These are phyloP conservation scores for Polychytrium aggregatum DNA, from an alignment of 192 early-diverging fungal genomes.

Conservation along the genomic window DNA sequence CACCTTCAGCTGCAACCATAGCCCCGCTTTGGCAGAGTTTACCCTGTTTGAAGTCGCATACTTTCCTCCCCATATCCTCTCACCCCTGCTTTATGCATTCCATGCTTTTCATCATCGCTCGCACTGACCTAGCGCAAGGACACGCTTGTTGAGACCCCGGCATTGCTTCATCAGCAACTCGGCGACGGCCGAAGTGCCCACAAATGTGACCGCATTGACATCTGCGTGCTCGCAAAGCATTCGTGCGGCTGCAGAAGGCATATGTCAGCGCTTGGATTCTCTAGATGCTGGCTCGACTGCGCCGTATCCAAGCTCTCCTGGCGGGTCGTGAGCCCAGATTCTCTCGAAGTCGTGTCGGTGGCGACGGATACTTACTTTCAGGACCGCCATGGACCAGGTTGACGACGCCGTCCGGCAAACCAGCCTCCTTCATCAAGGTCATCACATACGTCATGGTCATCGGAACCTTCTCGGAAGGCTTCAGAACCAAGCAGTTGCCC, in stretches of 20 bases:
- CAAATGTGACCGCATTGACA: conserved; percentile 65
- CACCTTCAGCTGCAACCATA: too few species aligned
- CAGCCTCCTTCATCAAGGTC: conserved; percentile 39
- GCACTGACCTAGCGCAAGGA: conserved; percentile 55
- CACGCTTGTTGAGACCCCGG: conserved; percentile 49
- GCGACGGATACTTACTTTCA: conserved; percentile 14
- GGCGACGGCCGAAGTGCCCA: conserved; percentile 70
- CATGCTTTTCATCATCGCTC: too few species aligned
- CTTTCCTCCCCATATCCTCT: too few species aligned
- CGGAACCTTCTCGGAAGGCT: conserved; percentile 75
- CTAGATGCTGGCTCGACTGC: too few species aligned
- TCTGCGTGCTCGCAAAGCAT: conserved; percentile 48
- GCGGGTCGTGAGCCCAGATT: too few species aligned
- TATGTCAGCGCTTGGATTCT: too few species aligned
- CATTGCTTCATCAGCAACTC: conserved; percentile 38
- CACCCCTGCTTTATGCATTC: too few species aligned
- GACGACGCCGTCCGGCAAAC: conserved; percentile 64
- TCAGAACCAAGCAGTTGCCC: conserved; percentile 65
- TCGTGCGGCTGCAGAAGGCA: conserved; percentile 34
- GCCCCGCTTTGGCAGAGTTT: too few species aligned
- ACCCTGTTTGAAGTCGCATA: too few species aligned
- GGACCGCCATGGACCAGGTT: conserved; percentile 63
- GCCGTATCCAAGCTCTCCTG: too few species aligned
- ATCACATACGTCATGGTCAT: conserved; percentile 60
- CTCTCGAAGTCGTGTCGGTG: too few species aligned